phyloP scores from a whole-genome alignment of 495 filamentous ascomycete genomes.

The Aspergillus carlsbadensis region DNA sequence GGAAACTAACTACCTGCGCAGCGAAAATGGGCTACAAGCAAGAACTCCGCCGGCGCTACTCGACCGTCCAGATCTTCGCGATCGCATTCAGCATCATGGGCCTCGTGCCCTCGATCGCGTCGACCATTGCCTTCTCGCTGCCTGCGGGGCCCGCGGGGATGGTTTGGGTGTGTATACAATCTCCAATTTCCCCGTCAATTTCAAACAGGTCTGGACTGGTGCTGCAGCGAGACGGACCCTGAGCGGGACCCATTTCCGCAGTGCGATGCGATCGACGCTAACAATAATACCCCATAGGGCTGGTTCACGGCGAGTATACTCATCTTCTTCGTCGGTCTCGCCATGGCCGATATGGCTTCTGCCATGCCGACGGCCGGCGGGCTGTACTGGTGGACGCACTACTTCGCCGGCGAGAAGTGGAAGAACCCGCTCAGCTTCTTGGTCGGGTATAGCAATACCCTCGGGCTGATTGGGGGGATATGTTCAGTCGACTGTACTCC shows the following conservation, averaged over 20 bases:
- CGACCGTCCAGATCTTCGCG: constrained; percentile 65
- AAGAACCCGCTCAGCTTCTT: constrained; percentile 66
- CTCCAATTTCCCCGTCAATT: no score
- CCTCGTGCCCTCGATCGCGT: constrained; percentile 67
- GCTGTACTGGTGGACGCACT: constrained; percentile 72
- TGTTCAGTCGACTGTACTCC: constrained; percentile 61
- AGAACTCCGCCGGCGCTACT: constrained; percentile 65
- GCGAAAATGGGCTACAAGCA: constrained; percentile 67
- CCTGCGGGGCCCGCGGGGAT: constrained; percentile 68
- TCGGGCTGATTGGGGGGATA: constrained; percentile 64
- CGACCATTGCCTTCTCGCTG: constrained; percentile 62
- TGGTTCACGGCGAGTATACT: constrained; percentile 63
- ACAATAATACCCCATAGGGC: constrained; percentile 29
- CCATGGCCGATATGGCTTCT: constrained; percentile 68
- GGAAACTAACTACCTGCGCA: constrained; percentile 6
- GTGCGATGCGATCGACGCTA: no score
- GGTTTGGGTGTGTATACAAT: no score
- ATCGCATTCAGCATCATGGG: constrained; percentile 76
- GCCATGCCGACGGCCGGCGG: constrained; percentile 71
- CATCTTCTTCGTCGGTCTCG: constrained; percentile 65
- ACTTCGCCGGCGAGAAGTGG: constrained; percentile 57
- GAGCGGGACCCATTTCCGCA: no score
- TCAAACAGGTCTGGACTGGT: no score
- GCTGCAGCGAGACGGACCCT: no score
- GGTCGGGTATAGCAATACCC: constrained; percentile 70